Base-by-base conservation (phyloP, 768 basidiomycete genomes). In the Tephrocybe sp. region DNA sequence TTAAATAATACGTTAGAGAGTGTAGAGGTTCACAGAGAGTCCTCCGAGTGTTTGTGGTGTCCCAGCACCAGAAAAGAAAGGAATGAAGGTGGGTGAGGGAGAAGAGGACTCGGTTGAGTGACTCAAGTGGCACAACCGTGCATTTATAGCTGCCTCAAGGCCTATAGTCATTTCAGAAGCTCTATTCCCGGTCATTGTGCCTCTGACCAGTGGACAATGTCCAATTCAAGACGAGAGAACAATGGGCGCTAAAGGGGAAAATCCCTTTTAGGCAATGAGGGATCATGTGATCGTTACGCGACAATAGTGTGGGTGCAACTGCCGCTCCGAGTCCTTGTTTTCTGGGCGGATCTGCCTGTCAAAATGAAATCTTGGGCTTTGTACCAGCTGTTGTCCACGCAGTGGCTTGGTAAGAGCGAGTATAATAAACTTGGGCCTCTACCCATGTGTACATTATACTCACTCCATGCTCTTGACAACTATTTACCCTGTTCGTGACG, bases 41-140 rank as follows among this genome's bases (percentile, higher is more conserved):
- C 51, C 47, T 56, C 55, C 21, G 25, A 32, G 20, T 38, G 41
- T 44, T 45, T 26, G 59, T 50, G 64, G 66, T 68, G 68, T 60
- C 62, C 68, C 68, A 65, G 67, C 69, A 69, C 68, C 65, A 56
- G 45, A 61, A 59, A 59, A 61, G 52, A 62, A 55, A 51, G 43
- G 58, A 49, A 41, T 52, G 36, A 51, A 51, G 45, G 28, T 41
- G 48, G 52, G 25, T 24, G 52, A 36, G 47, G 47, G 25, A 49
- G 48, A 32, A 42, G 26, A 50, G 43, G 41, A 42, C 39, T 36
- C 21, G 36, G 51, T 15, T 49, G 26, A 42, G 26, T 26, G 30
- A 40, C 11, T 3, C 20, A 21, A 37, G 53, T 53, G 43, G 48
- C 41, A 40, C 37, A 41, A 8, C n/a, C 33, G 30, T 23, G 24